Evolutionary conservation across 225 moss, liverwort and hornwort genomes (phyloP).

Genomic region (Neckera pumila): DNA sequence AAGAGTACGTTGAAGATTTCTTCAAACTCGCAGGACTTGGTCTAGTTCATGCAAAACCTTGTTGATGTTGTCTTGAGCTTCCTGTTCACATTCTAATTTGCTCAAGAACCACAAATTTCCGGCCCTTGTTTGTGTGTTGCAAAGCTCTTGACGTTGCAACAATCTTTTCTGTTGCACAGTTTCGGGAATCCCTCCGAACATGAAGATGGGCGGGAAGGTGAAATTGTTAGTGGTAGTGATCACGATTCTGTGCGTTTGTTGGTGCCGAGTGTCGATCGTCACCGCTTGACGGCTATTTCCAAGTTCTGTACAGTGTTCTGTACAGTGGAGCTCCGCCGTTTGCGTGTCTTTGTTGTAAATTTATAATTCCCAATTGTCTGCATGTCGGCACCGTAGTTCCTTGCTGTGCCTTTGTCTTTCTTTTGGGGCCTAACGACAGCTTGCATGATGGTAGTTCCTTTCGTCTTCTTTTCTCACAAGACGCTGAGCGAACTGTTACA

Average conservation of each 20-base stretch:
- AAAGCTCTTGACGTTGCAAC: not conserved
- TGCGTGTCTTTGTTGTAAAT: not conserved
- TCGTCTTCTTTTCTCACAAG: not conserved
- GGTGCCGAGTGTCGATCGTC: constrained; percentile 29
- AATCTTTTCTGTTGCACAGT: not conserved
- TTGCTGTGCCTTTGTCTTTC: not conserved
- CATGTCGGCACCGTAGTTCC: not conserved
- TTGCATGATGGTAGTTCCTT: not conserved
- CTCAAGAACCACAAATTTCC: not conserved
- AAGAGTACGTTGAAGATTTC: not conserved
- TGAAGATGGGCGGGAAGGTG: constrained; percentile 24
- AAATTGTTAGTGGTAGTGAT: constrained; percentile 16
- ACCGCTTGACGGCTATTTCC: not conserved
- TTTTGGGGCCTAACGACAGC: not conserved
- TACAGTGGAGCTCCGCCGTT: not conserved
- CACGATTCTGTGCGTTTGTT: constrained; percentile 28
- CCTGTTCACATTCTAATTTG: not conserved
- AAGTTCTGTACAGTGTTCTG: not conserved
- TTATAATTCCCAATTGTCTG: not conserved
- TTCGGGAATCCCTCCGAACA: not conserved
- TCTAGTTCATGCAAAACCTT: not conserved
- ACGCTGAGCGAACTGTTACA: not conserved
- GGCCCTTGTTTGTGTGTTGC: not conserved
- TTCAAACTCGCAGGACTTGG: not conserved
- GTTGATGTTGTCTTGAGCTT: not conserved